phyloP scores from a whole-genome alignment of 2,329 filamentous ascomycete species.

The Lizonia empirigonia region DNA sequence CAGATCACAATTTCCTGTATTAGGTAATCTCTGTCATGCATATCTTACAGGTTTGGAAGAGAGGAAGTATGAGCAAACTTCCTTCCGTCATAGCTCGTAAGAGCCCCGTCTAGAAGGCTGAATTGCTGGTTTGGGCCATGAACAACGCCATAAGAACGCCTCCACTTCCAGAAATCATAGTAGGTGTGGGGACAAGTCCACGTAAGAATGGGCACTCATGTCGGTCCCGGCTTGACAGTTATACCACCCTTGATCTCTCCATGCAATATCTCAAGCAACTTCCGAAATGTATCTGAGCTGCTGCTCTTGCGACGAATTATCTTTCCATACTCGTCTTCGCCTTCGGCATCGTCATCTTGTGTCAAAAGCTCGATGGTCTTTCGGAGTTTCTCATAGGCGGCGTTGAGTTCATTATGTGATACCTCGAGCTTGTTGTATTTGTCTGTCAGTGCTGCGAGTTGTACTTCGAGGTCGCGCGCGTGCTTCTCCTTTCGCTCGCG shows the following conservation, averaged over 20 bases:
- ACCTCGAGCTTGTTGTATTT: slow-evolving; percentile 62
- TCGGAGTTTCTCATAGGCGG: slow-evolving; percentile 49
- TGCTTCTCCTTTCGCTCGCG: slow-evolving; percentile 68
- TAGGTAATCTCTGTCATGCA: background rate
- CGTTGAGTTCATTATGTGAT: slow-evolving; percentile 55
- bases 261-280: slow-evolving; percentile 47
- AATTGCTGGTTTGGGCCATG: background rate
- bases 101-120: slow-evolving; percentile 2
- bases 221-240: slow-evolving; percentile 31
- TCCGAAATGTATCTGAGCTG: slow-evolving; percentile 45
- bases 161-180: background rate
- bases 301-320: slow-evolving; percentile 30
- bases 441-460: slow-evolving; percentile 60
- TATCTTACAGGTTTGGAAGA: background rate
- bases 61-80: background rate
- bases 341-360: slow-evolving; percentile 41
- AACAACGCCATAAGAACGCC: background rate
- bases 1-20: background rate
- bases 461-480: slow-evolving; percentile 66
- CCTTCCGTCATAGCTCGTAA: slow-evolving; percentile 1
- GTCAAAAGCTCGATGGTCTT: slow-evolving; percentile 48
- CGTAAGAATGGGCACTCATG: slow-evolving; percentile 1
- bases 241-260: slow-evolving; percentile 41
- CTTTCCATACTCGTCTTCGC: slow-evolving; percentile 35
- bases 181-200: slow-evolving; percentile 20